A percentile compares a stretch with the other conserved stretches of the same genome.
These are phyloP conservation scores for Pseudogymnoascus verrucosus DNA, from an alignment of 2,329 filamentous ascomycete genomes.

Conservation along the genomic window DNA sequence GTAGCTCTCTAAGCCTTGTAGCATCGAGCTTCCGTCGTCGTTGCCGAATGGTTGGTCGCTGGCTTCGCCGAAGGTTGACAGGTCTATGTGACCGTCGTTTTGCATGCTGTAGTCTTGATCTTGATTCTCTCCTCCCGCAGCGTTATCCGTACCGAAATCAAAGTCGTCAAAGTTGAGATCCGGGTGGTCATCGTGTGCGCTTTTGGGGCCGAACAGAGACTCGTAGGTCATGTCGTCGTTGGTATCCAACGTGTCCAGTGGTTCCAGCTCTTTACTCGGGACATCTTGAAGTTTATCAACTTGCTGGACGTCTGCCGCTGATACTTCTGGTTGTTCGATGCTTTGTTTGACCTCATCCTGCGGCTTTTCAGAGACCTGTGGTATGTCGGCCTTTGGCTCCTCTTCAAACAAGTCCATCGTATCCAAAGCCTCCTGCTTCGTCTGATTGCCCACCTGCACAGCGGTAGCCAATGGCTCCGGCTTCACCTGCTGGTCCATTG, in stretches of 20 bases:
- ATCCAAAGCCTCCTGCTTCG: not conserved
- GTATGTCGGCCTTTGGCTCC: not conserved
- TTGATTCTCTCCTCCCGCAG: conserved; percentile 15
- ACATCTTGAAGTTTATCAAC: not conserved
- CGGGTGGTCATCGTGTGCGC: conserved; percentile 15
- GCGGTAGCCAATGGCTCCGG: not conserved
- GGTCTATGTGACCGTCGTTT: conserved; percentile 22
- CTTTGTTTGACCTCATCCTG: not conserved
- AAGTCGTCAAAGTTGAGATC: conserved; percentile 22
- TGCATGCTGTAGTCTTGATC: conserved; percentile 15
- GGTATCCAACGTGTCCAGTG: conserved; percentile 14
- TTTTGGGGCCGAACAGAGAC: conserved; percentile 22
- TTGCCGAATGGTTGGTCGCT: conserved; percentile 8
- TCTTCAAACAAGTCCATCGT: not conserved
- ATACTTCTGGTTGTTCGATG: not conserved
- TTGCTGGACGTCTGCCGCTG: not conserved
- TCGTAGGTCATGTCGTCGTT: conserved; percentile 22
- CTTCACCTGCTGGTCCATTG: not conserved
- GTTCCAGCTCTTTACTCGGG: not conserved
- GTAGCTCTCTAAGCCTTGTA: conserved; percentile 35
- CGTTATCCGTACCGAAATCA: conserved; percentile 21
- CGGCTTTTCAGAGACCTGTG: not conserved
- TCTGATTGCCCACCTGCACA: not conserved
- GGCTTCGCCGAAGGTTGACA: conserved; percentile 24
- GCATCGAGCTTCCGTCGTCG: conserved; percentile 28